Base-by-base conservation (phyloP, 2,329 filamentous ascomycete genomes). In the Setomelanomma holmii region DNA sequence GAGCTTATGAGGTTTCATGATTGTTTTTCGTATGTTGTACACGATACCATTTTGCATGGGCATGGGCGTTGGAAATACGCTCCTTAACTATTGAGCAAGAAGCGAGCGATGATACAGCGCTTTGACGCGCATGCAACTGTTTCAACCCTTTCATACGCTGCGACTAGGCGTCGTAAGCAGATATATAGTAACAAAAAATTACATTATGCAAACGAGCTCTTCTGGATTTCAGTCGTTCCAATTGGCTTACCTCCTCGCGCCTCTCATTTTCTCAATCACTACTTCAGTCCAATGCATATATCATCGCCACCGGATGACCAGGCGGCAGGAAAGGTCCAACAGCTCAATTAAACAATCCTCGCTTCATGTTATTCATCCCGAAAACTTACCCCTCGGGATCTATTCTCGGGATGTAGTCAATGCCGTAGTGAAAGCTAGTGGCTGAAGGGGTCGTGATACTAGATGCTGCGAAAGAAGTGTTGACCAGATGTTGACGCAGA, bases 21-120 rank as follows among this genome's bases (percentile, higher is more conserved):
- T 65, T 17, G 45, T 45, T 65, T 30, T 64, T 51, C 38, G 51
- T 62, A 59, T 60, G 45, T 60, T 49, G 41, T 54, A 61, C 44
- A 61, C 46, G 23, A 47, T 47, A 47, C 45, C 36, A 58, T 53
- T 30, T 30, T 30, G 27, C 27, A 24, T 33, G 7, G 16, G 41
- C 41, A 55, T 49, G 48, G 36, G 54, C 46, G 53, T 40, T 41
- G 10, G 22, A n/a, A 10, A 45, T 38, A 45, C 43, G 20, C 34
- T 45, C 43, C 33, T 45, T 38, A 12, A 4, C n/a, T n/a, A 16
- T 16, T 17, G 22, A n/a, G 21, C 22, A 30, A 23, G 5, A 5
- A 41, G 40, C 14, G 19, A 27, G 22, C 19, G 23, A 39, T 16
- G 43, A 46, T 35, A 52, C 30, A 41, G 43, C 27, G 39, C 21